Base-by-base conservation (phyloP, 1,139 yeast genomes). In the Torulaspora pretoriensis region DNA sequence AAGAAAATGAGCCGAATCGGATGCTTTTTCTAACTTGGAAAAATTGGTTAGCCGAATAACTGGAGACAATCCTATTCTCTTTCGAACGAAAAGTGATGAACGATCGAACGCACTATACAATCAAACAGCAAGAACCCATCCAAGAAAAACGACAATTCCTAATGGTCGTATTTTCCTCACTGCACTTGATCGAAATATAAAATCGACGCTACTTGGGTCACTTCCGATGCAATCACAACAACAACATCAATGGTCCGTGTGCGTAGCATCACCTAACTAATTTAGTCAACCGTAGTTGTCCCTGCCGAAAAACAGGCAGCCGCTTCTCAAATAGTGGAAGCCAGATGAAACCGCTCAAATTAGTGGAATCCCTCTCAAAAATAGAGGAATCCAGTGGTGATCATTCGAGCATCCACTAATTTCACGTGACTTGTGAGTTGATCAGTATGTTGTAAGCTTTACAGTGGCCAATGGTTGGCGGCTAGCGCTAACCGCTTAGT, bases 221-320 rank as follows among this genome's bases (percentile, higher is more conserved):
- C 13, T 29, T 31, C 22, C 36, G 22, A 19, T 30, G 33, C 39
- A 30, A 35, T 22, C 14, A 36, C 36, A 24, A 16, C 25, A 28
- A 19, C 32, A n/a, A 23, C 8, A 32, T 32, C 24, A 12, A 30
- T 38, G 34, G 17, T 38, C 31, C 13, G 12, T 29, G 35, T 25
- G 24, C 35, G 24, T 29, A 10, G 38, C 43, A 40, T 40, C 43
- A 40, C 43, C 43, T 40, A 40, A 40, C 43, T 19, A 19, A 26
- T 26, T 19, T 10, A 14, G 5, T 24, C 8, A 26, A 12, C 27
- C 30, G 23, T 13, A 7, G 23, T 19, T 17, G 14, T n/a, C 28
- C 19, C 38, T 39, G 32, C 24, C 26, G 14, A 22, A 31, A 14
- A 16, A 23, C 13, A 23, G 33, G 30, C 38, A 16, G 26, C 33